A percentile compares a stretch with the other conserved stretches of the same genome.
Conservation (phyloP, 441 rosid species). For the Pelargonium cotyledonis region DNA sequence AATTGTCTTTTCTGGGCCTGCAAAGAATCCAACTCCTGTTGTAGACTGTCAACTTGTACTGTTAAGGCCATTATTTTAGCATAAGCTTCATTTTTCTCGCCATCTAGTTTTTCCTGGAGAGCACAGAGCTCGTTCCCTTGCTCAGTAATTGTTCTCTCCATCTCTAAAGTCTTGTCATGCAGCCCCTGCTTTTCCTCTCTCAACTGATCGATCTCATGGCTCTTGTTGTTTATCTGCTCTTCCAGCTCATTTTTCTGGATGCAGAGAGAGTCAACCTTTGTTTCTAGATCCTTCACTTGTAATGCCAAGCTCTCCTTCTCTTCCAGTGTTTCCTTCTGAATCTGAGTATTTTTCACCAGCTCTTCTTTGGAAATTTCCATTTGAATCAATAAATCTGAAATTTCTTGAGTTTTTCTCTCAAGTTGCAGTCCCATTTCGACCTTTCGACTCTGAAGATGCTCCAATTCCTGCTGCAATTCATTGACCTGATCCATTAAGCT, state of each 20-base stretch:
- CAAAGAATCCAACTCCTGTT: constrained; percentile 44
- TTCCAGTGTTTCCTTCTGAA: constrained; percentile 11
- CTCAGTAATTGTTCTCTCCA: constrained; percentile 37
- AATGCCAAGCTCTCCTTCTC: constrained; percentile 19
- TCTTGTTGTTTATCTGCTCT: constrained; percentile 42
- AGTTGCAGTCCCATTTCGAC: constrained; percentile 49
- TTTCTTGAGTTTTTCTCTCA: constrained; percentile 42
- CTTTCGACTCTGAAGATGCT: constrained; percentile 41
- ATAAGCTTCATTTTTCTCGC: constrained; percentile 43
- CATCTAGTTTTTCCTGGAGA: constrained; percentile 47
- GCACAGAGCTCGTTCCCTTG: constrained; percentile 43
- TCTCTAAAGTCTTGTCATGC: constrained; percentile 42
- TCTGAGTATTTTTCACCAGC: not conserved
- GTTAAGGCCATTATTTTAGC: constrained; percentile 48
- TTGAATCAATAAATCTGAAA: constrained; percentile 41
- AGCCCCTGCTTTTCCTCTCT: constrained; percentile 32
- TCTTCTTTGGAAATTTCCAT: constrained; percentile 40
- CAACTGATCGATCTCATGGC: constrained; percentile 30
- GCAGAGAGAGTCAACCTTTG: constrained; percentile 41
- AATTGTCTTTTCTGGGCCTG: constrained; percentile 35
- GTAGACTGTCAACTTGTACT: constrained; percentile 32
- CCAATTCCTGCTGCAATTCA: constrained; percentile 47
- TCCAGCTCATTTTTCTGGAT: constrained; percentile 37
- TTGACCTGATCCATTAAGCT: constrained; percentile 35
- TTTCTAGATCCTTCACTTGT: constrained; percentile 29